Conservation (phyloP, 352 stramenopile genomes). For the Globisporangium heterothallicum region DNA sequence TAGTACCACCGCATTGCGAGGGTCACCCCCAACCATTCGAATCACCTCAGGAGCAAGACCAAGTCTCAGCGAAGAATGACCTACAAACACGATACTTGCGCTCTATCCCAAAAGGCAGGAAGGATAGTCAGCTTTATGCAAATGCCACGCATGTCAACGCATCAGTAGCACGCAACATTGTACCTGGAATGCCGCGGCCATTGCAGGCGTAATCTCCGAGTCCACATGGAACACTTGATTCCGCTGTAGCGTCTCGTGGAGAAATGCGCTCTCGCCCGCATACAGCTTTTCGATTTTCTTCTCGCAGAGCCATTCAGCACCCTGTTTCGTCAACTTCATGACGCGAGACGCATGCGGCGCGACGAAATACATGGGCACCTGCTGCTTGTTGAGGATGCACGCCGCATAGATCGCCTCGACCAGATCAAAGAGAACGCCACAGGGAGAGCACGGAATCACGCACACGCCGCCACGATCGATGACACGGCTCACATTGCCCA, state of each 20-base stretch:
- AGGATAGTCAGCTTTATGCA: constrained; percentile 1
- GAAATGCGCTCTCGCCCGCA: constrained; percentile 60
- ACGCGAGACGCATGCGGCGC: constrained; percentile 43
- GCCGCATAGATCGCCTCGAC: constrained; percentile 63
- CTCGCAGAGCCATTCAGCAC: constrained; percentile 78
- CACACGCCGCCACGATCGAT: constrained; percentile 64
- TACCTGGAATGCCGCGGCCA: constrained; percentile 58
- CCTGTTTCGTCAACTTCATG: constrained; percentile 47
- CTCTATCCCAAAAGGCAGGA: constrained; percentile 21
- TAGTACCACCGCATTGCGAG: constrained; percentile 61
- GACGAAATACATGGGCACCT: constrained; percentile 62
- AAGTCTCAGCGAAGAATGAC: constrained; percentile 61
- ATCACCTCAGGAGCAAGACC: constrained; percentile 49
- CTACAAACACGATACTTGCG: constrained; percentile 72
- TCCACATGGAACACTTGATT: constrained; percentile 48
- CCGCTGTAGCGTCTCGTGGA: constrained; percentile 50
- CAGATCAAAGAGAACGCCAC: constrained; percentile 74
- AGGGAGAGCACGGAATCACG: constrained; percentile 51
- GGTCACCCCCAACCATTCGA: constrained; percentile 48
- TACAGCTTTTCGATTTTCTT: constrained; percentile 82
- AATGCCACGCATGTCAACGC: no score
- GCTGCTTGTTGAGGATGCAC: constrained; percentile 38
- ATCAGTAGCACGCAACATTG: no score
- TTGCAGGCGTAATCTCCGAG: constrained; percentile 28
- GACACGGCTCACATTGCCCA: constrained; percentile 51